These are phyloP conservation scores for Globisporangium nodosum DNA, from an alignment of 352 stramenopile genomes.

Conservation along the genomic window DNA sequence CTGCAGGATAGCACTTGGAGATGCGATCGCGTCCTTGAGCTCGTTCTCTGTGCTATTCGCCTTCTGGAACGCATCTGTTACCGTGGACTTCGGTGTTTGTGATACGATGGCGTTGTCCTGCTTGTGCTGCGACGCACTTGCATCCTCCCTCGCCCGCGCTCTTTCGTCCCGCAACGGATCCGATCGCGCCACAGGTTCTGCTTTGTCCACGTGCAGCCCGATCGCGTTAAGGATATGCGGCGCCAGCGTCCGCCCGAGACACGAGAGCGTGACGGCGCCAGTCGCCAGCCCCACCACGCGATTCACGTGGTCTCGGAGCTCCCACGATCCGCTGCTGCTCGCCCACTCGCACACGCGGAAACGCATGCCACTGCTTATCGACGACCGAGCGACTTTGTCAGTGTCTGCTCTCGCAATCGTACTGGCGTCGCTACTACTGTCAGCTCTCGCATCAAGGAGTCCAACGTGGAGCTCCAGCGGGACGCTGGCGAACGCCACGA, in stretches of 20 bases:
- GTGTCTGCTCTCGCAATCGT: background rate
- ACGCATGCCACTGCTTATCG: constrained; percentile 6
- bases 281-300: constrained; percentile 15
- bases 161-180: background rate
- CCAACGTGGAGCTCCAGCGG: constrained; percentile 23
- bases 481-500: constrained; percentile 30
- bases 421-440: background rate
- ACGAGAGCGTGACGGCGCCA: constrained; percentile 34
- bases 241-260: constrained; percentile 31
- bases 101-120: background rate
- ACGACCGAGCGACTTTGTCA: background rate
- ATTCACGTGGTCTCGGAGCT: constrained; percentile 27
- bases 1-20: background rate
- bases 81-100: background rate
- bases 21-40: background rate
- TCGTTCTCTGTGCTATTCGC: background rate
- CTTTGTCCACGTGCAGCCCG: constrained; percentile 22
- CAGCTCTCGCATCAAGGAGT: constrained; percentile 1
- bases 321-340: constrained; percentile 25
- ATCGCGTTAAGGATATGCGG: constrained; percentile 27
- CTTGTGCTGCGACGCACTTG: background rate
- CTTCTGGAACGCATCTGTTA: background rate
- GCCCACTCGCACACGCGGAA: constrained; percentile 42
- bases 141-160: background rate
- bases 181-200: background rate